phyloP scores from a whole-genome alignment of 192 early-diverging fungal genomes.

The Gaertneriomyces sp. region DNA sequence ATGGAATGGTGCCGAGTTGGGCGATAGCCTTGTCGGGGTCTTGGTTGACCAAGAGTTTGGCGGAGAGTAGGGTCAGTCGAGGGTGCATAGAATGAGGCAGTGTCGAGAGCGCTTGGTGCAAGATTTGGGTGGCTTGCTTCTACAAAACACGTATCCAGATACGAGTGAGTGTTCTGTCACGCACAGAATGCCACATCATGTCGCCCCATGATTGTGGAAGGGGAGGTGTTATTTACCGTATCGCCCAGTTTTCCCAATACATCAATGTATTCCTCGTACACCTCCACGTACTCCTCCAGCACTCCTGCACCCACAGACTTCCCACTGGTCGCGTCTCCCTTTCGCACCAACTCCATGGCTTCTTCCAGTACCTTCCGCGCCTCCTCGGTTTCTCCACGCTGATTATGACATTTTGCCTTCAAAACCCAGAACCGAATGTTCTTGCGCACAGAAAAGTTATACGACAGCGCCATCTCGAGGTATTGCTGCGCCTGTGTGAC shows the following conservation, averaged over 20 bases:
- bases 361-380: slow-evolving; percentile 32
- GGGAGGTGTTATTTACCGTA: not conserved
- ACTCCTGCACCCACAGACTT: slow-evolving; percentile 9
- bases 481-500: slow-evolving; percentile 36
- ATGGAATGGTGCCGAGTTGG: too few species aligned
- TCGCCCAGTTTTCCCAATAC: not conserved
- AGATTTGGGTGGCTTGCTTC: too few species aligned
- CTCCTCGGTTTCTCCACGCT: slow-evolving; percentile 37
- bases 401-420: slow-evolving; percentile 41
- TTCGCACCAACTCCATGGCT: slow-evolving; percentile 37
- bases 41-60: too few species aligned
- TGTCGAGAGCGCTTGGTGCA: too few species aligned
- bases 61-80: too few species aligned
- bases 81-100: too few species aligned
- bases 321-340: slow-evolving; percentile 27
- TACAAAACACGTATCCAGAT: not conserved
- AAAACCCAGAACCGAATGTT: slow-evolving; percentile 41
- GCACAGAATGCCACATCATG: too few species aligned
- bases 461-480: slow-evolving; percentile 53
- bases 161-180: too few species aligned
- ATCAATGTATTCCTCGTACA: not conserved
- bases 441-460: slow-evolving; percentile 51
- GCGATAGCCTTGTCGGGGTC: too few species aligned
- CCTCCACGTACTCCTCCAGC: not conserved
- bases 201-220: not conserved